These are phyloP conservation scores for Senna siamea DNA, from an alignment of 306 rosid species.

Conservation along the genomic window DNA sequence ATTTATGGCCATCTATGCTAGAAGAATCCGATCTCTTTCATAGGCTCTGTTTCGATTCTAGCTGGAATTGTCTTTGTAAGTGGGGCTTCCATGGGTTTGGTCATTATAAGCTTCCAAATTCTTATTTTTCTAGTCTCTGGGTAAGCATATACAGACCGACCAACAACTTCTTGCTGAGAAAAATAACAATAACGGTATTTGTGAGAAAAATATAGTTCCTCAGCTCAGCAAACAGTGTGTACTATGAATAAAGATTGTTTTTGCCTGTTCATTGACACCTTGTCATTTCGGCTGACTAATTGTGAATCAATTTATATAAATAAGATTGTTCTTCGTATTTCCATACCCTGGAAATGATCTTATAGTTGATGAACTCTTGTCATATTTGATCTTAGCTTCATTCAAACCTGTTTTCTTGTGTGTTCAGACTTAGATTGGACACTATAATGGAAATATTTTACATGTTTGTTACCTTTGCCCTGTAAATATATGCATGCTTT, in stretches of 20 bases:
- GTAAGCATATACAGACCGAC: slow-evolving; percentile 16
- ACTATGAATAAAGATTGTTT: not conserved
- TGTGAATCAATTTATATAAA: not conserved
- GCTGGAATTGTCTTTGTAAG: not conserved
- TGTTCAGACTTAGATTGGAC: not conserved
- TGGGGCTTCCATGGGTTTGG: slow-evolving; percentile 26
- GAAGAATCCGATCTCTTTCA: slow-evolving; percentile 40
- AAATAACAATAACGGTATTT: not conserved
- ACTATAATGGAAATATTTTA: not conserved
- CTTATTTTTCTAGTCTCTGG: slow-evolving; percentile 21
- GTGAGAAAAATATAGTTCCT: not conserved
- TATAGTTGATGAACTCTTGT: not conserved
- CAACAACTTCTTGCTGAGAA: not conserved
- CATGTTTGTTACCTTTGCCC: not conserved
- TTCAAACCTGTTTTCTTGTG: not conserved
- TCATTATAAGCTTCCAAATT: slow-evolving; percentile 26
- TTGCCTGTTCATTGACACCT: not conserved
- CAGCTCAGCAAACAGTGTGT: not conserved
- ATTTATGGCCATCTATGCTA: slow-evolving; percentile 53
- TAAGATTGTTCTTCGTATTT: not conserved
- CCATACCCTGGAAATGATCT: not conserved
- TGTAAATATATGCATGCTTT: not conserved
- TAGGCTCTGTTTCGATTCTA: slow-evolving; percentile 6
- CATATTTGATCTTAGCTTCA: not conserved
- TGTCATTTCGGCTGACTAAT: not conserved